A percentile compares a stretch with the other conserved stretches of the same genome.
phyloP scores from a whole-genome alignment of 768 basidiomycete genomes.

The Fistulinella prunicolor region DNA sequence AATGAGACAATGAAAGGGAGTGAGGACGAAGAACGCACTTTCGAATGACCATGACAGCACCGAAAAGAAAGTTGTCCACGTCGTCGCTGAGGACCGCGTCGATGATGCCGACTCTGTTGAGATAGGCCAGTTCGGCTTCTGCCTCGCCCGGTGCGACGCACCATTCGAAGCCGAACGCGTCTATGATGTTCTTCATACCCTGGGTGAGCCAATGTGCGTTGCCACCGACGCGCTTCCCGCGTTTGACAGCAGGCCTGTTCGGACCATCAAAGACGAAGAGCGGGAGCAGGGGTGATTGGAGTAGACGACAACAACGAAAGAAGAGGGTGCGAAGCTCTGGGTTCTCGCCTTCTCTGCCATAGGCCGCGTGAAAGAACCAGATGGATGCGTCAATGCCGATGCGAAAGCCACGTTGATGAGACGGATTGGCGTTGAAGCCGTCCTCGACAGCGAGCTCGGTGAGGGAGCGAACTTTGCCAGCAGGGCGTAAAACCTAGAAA shows the following conservation, averaged over 20 bases:
- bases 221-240: conserved; percentile 67
- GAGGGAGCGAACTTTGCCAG: conserved; percentile 67
- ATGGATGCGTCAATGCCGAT: conserved; percentile 85
- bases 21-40: conserved; percentile 49
- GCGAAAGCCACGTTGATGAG: conserved; percentile 67
- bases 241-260: conserved; percentile 75
- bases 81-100: conserved; percentile 92
- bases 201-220: conserved; percentile 62
- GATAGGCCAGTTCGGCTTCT: conserved; percentile 87
- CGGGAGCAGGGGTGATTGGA: conserved; percentile 76
- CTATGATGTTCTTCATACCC: conserved; percentile 75
- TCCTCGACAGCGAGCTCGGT: conserved; percentile 73
- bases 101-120: conserved; percentile 78
- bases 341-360: conserved; percentile 79
- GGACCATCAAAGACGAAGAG: conserved; percentile 94
- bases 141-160: conserved; percentile 88
- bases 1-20: conserved; percentile 3
- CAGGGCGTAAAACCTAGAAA: conserved; percentile 63
- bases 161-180: conserved; percentile 81
- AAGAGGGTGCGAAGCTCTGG: conserved; percentile 82
- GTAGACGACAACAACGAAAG: conserved; percentile 79
- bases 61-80: conserved; percentile 90
- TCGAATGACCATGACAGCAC: conserved; percentile 77
- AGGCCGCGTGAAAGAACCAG: conserved; percentile 74
- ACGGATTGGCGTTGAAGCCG: conserved; percentile 67